These are phyloP conservation scores for Juncus effusus DNA, from an alignment of 176 grass and related monocot genomes.

Conservation along the genomic window DNA sequence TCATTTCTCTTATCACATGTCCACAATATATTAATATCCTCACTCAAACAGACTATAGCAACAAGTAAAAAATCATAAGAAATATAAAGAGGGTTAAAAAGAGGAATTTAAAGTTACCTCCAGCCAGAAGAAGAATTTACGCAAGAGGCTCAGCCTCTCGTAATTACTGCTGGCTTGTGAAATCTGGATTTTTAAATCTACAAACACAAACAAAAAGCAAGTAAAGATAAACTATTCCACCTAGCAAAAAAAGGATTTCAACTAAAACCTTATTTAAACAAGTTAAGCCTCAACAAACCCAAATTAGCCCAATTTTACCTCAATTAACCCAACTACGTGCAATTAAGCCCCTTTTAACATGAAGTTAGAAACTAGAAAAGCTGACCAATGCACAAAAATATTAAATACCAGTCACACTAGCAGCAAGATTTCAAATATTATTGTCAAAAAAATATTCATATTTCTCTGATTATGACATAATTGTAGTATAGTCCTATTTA, in stretches of 20 bases:
- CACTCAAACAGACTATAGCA: too few relatives aligned
- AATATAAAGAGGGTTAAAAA: not conserved
- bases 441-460: too few relatives aligned
- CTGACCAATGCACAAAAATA: too few relatives aligned
- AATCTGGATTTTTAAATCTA: conserved; percentile 58
- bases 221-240: not conserved
- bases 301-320: not conserved
- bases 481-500: too few relatives aligned
- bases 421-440: too few relatives aligned
- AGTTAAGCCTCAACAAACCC: not conserved
- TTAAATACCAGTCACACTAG: too few relatives aligned
- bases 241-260: not conserved
- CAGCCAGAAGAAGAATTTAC: conserved; percentile 79
- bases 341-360: not conserved
- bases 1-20: not conserved
- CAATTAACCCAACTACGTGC: not conserved
- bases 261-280: not conserved
- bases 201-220: conserved; percentile 25
- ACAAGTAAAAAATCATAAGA: conserved; percentile 9
- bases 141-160: conserved; percentile 44
- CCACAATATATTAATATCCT: not conserved
- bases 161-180: conserved; percentile 32
- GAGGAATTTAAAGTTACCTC: conserved; percentile 44
- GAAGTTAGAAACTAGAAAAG: too few relatives aligned
- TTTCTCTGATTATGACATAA: too few relatives aligned